These are phyloP conservation scores for Oryza meyeriana DNA, from an alignment of 176 grass and related monocot genomes.

Conservation along the genomic window DNA sequence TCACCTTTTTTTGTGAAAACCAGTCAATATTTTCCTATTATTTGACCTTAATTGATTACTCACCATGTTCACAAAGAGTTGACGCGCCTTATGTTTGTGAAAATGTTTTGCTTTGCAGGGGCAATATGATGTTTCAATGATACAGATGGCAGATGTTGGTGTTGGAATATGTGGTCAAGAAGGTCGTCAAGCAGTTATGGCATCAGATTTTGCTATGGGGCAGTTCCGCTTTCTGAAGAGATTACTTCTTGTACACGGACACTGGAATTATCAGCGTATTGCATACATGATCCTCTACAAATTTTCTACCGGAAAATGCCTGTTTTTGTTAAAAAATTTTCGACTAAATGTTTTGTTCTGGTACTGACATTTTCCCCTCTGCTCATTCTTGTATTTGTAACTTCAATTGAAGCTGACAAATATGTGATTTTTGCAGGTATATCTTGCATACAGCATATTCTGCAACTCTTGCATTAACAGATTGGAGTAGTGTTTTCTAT, in stretches of 20 bases:
- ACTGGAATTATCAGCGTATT: conserved; percentile 99
- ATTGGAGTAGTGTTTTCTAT: conserved; percentile 99
- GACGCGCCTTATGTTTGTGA: not conserved
- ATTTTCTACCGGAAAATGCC: conserved; percentile 99
- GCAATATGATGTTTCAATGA: conserved; percentile 99
- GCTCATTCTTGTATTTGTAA: not conserved
- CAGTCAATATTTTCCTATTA: not conserved
- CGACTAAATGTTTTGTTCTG: conserved; percentile 99
- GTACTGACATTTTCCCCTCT: conserved; percentile 35
- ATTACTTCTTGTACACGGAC: conserved; percentile 98
- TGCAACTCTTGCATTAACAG: conserved; percentile 88
- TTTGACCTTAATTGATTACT: not conserved
- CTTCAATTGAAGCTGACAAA: conserved; percentile 9
- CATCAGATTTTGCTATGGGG: conserved; percentile 99
- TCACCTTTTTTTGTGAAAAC: not conserved
- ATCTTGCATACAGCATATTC: conserved; percentile 92
- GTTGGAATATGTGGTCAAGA: conserved; percentile 98
- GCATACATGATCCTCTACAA: conserved; percentile 99
- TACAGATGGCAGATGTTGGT: conserved; percentile 99
- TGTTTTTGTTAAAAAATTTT: conserved; percentile 99
- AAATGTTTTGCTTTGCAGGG: conserved; percentile 49
- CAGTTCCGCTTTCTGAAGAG: conserved; percentile 96
- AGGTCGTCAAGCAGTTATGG: conserved; percentile 99
- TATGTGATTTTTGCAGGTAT: conserved; percentile 61
- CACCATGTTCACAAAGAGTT: not conserved